phyloP scores from a whole-genome alignment of 2,329 filamentous ascomycete genomes.

The Nigrograna mackinnonii region DNA sequence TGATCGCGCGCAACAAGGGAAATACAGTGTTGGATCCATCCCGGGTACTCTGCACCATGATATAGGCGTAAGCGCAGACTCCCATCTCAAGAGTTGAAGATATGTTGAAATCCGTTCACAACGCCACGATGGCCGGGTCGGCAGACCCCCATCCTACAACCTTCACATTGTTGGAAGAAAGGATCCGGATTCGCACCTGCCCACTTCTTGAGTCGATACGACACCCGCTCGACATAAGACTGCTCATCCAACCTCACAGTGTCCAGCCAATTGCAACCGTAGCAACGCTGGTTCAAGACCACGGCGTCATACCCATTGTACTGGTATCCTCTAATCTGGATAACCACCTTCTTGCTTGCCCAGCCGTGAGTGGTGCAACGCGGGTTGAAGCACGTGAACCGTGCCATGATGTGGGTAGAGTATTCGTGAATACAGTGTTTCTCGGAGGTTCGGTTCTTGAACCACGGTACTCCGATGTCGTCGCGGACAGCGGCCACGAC shows the following conservation, averaged over 20 bases:
- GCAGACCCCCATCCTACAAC: no score
- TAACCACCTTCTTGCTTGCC: conserved; percentile 17
- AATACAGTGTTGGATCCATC: no score
- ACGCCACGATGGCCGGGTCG: no score
- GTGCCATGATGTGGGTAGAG: conserved; percentile 15
- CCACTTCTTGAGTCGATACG: conserved; percentile 25
- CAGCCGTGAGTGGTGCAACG: conserved; percentile 12
- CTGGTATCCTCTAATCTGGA: conserved; percentile 14
- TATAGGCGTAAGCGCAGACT: no score
- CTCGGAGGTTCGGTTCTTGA: conserved; percentile 3
- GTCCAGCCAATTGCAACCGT: conserved; percentile 17
- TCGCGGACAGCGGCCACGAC: conserved; percentile 4
- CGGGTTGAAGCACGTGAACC: conserved; percentile 18
- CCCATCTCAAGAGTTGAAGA: no score
- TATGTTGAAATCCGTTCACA: no score
- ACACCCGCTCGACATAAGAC: conserved; percentile 22
- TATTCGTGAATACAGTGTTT: conserved; percentile 5
- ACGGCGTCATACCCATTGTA: conserved; percentile 20
- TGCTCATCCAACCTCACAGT: conserved; percentile 15
- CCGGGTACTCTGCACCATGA: no score
- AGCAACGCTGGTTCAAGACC: conserved; percentile 21
- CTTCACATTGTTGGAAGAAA: no score
- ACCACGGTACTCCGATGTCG: conserved; percentile 1
- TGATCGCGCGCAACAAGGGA: no score
- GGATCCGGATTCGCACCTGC: no score